These are phyloP conservation scores for Diophrys sp. DNA, from an alignment of 73 alveolate species.

Conservation along the genomic window DNA sequence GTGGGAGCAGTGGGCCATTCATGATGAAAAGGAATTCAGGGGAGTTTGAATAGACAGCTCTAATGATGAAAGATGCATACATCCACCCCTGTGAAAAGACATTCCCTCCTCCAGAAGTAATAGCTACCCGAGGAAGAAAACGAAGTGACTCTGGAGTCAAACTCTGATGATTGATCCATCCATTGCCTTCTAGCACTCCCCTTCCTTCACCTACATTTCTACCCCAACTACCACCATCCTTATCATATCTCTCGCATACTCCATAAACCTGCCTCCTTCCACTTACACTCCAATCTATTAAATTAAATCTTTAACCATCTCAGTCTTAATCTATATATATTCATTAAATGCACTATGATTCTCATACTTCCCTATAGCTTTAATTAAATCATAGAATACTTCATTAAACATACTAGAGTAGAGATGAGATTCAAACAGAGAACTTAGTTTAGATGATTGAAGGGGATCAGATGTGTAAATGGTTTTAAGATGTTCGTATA, in stretches of 20 bases:
- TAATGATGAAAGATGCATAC: slow-evolving; percentile 3
- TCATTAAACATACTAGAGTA: no score
- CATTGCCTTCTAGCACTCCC: neutral
- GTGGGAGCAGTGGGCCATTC: neutral
- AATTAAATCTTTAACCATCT: neutral
- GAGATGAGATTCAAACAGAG: no score
- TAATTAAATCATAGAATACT: no score
- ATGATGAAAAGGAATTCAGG: neutral
- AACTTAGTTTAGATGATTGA: no score
- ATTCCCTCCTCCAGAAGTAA: neutral
- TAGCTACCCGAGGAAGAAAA: slow-evolving; percentile 1
- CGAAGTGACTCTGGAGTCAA: neutral
- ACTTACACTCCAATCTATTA: no score
- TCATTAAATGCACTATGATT: no score
- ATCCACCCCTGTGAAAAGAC: slow-evolving; percentile 4
- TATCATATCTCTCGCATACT: no score
- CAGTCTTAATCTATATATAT: neutral
- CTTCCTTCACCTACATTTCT: neutral
- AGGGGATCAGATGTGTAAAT: no score
- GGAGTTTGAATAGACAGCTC: neutral
- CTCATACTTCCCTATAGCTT: no score
- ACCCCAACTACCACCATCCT: no score
- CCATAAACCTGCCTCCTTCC: no score
- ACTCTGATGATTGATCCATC: neutral
- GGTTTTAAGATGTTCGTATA: neutral